Base-by-base conservation (phyloP, 2,329 filamentous ascomycete species). In the Diaporthe sp. region DNA sequence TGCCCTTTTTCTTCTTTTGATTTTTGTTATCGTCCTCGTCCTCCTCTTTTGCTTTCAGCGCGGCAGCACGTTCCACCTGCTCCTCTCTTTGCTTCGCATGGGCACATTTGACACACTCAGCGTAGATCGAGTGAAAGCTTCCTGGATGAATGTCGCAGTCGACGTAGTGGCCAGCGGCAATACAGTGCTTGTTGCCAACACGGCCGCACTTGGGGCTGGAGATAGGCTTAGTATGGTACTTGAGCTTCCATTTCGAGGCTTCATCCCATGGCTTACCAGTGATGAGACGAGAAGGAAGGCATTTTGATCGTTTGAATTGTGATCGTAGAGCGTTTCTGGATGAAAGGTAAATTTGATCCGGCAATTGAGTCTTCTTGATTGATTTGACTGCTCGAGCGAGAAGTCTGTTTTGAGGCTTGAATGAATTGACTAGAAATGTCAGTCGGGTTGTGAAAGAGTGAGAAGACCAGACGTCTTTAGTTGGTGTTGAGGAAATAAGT, bases 1-100 rank as follows among this genome's bases (percentile, higher is more conserved):
- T 75, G 22, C 38, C 68, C 35, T 71, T 74, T 30, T 71, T 74
- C 42, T 68, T 64, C 12, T 25, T 55, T 7, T 47, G 52, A n/a
- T 15, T 72, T 22, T 58, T 60, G n/a, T 38, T 50, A 1, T 72
- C 71, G 33, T 52, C 67, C 2, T 69, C 47, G 25, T 71, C 58
- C 13, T 72, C 58, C 22, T 85, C 83, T 1, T 35, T 38, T 4
- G 30, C 10, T 15, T 38, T 33, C 28, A n/a, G 33, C 17, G 12
- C 10, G 3, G 50, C 40, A 19, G 45, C 70, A 12, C 50, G 60
- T 52, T 30, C 19, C 30, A 45, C 58, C 17, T 55, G 38, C 40
- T 67, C 60, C n/a, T 61, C 19, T 3, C 70, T 17, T n/a, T 68
- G 45, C n/a, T 25, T 15, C 4, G 40, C 35, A 10, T 75, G 25